Conservation (phyloP, 768 basidiomycete species). For the Boletus patriciae region DNA sequence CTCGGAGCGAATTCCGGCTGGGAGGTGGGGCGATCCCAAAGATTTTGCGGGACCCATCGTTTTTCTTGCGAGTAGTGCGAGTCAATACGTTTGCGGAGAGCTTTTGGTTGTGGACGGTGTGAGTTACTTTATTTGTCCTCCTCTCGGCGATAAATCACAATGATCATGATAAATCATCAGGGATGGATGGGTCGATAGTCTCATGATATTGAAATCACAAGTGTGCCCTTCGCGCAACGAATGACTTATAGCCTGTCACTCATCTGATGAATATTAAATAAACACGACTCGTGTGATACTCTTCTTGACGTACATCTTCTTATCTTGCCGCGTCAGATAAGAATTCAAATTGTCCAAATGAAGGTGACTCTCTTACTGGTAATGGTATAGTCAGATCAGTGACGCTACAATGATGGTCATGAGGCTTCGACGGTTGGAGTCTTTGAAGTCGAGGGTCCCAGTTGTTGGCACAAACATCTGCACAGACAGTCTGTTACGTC, state of each 20-base stretch:
- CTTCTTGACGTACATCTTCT: constrained; percentile 19
- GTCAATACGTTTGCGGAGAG: constrained; percentile 70
- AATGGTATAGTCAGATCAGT: not conserved
- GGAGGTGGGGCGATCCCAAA: constrained; percentile 62
- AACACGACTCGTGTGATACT: not conserved
- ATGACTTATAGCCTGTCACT: not conserved
- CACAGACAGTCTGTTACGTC: no score
- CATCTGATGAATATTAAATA: not conserved
- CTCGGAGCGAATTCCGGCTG: constrained; percentile 68
- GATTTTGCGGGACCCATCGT: constrained; percentile 71
- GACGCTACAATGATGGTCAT: no score
- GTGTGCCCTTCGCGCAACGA: constrained; percentile 1
- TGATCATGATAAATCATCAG: constrained; percentile 32
- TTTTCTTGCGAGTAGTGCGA: constrained; percentile 63
- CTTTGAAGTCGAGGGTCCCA: not conserved
- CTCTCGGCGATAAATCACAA: constrained; percentile 1
- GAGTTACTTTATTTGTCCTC: constrained; percentile 30
- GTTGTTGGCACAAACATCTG: not conserved
- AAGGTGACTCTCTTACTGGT: not conserved
- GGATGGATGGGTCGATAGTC: constrained; percentile 61
- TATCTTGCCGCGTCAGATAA: constrained; percentile 6
- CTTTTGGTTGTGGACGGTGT: constrained; percentile 68
- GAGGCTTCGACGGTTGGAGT: not conserved
- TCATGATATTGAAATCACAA: not conserved
- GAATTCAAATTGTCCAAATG: constrained; percentile 11